Evolutionary conservation across 495 filamentous ascomycete species (phyloP), one percentile per base, ranked within the genome.

Genomic region (Pseudoneurospora amorphoporcata): DNA sequence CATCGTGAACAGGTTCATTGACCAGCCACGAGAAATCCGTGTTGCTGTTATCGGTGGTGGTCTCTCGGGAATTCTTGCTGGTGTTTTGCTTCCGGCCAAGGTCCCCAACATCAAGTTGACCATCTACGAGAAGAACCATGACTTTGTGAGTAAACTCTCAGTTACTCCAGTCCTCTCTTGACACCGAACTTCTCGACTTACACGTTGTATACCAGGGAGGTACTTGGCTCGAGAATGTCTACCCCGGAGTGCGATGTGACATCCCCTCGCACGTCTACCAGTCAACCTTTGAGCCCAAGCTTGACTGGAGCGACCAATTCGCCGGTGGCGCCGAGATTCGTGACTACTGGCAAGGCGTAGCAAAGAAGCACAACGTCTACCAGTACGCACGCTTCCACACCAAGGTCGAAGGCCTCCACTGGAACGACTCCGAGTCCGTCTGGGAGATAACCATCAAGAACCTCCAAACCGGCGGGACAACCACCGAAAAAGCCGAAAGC

Each of bases 211-310:
- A 23, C 9, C 69, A 81, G 81, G 89, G 90, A 40, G 91, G 91
- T 0, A 91, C 90, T 1, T 94, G 91, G 90, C 88, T 87, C 58
- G 90, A 91, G 78, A 92, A 92, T 70, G 82, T 84, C 72, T 92
- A 93, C 77, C 89, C 90, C 0, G 90, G 90, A 23, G 88, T 89
- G n/a, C 85, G 86, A 19, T 89, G 87, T 76, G 91, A 92, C 79
- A 88, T 92, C n/a, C 90, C 90, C 8, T 84, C 91, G 2, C 90
- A 93, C 82, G 87, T 87, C 16, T 93, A 93, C 76, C 89, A 91
- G 76, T 87, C 87, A 3, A 86, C 85, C 23, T 92, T 92, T 75
- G 83, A 84, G 14, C 89, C 90, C 3, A 92, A 92, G 72, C 84
- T 84, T 0, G 83, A 90, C 76, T 93, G 91, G 90, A 85, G 84